Evolutionary conservation across 2,329 filamentous ascomycete genomes (phyloP), one percentile per base, ranked within the genome.

Genomic region (Teratosphaeriaceae sp.): DNA sequence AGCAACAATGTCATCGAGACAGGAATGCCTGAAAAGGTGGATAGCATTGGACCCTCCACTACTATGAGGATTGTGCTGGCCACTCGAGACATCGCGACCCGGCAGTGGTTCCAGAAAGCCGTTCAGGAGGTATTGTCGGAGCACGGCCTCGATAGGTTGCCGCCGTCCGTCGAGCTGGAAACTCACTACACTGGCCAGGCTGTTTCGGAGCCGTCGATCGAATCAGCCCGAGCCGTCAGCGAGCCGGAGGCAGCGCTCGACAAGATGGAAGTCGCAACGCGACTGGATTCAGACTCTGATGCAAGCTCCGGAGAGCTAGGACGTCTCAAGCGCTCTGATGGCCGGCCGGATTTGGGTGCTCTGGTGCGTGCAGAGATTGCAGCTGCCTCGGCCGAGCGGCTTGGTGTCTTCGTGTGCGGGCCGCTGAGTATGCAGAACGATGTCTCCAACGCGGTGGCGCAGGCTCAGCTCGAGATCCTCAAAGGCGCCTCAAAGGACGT

Each of bases 391-490:
- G 49, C 49, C 31, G 44, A 50, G 5, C 34, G 57, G 8, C 52
- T 56, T 26, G 56, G 57, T 9, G 63, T 72, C 8, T 67, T 65
- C 38, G 64, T 66, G 13, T 73, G 70, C 43, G 70, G 70, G 0
- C 70, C 70, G 1, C 39, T 54, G 18, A 68, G 64, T 3, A 71
- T 74, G 70, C 60, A 72, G 40, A 58, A 69, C 39, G 71, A 74
- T 59, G 66, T 71, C 7, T 59, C 68, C 2, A 68, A 72, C 55
- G 70, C 69, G 6, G 69, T 70, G 16, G 70, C 71, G 1, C 41
- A 41, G n/a, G 65, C 64, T 30, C 70, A 75, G 42, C 38, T 64
- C 42, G 46, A 47, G 6, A 62, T 68, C 11, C 20, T 70, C 6
- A 61, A 51, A 15, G 60, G 55, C 5, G 53, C 48, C 1, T 55